Evolutionary conservation across 176 grass and related monocot genomes (phyloP).

Genomic region (Triticum urartu): DNA sequence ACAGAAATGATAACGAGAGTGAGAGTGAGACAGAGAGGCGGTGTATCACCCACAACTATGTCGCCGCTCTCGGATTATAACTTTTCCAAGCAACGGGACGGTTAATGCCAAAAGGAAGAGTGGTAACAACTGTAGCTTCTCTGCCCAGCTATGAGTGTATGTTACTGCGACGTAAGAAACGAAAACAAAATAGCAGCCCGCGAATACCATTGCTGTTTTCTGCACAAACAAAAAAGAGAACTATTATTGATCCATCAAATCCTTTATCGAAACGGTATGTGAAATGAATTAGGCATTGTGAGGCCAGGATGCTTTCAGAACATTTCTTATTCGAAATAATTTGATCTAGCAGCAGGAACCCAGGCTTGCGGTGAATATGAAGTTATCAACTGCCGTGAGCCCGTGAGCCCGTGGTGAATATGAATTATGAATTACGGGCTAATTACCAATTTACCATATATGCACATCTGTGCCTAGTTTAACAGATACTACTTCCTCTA

Average conservation of each 20-base stretch:
- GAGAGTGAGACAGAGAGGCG: background rate
- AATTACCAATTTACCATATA: no score
- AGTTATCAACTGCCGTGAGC: no score
- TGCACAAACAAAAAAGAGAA: background rate
- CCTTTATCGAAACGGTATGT: background rate
- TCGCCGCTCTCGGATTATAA: background rate
- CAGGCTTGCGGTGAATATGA: no score
- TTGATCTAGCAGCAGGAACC: no score
- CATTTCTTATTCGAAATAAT: no score
- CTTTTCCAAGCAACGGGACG: background rate
- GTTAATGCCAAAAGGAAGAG: background rate
- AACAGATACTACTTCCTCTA: no score
- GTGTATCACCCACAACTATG: background rate
- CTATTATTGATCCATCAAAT: no score
- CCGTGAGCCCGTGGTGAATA: no score
- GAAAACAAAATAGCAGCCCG: background rate
- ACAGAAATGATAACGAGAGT: background rate
- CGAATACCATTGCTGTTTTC: background rate
- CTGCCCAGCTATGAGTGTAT: background rate
- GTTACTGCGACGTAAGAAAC: background rate
- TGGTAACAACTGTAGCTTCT: constrained; percentile 1
- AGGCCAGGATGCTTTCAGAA: background rate
- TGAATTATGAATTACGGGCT: no score
- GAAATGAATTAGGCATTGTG: background rate
- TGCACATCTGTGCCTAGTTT: no score